Evolutionary conservation across 345 rosid genomes (phyloP), one percentile per base, ranked within the genome.

Genomic region (Dimocarpus longan): DNA sequence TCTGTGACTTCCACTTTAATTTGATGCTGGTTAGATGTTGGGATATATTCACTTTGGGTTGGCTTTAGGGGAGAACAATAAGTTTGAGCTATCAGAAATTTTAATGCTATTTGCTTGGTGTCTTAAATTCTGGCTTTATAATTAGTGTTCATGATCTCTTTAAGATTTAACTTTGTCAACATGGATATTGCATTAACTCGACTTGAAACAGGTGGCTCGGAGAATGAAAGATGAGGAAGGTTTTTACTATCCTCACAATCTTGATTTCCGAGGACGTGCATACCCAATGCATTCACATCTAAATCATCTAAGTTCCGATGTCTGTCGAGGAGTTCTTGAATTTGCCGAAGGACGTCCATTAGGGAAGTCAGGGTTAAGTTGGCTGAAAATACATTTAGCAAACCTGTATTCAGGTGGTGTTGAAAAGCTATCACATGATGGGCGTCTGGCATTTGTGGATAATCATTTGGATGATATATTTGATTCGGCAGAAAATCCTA

Each of bases 211-310:
- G 99, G 99, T 96, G 78, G 99, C 99, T 81, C 89, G 84, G 65
- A 96, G 87, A 85, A 90, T 96, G 93, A 93, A 89, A 85, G 91
- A 88, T 77, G 99, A 96, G 84, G 97, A 93, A 80, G 97, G 98
- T 80, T 96, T 96, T 89, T 96, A 91, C 79, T 96, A 96, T 84
- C 99, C 99, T 74, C 99, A 96, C 88, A 96, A 96, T 87, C 90
- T 96, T 79, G 99, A 96, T 86, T 96, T 96, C 84, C 88, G 98
- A 80, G 99, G 99, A 37, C 98, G 98, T 74, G 98, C 98, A 39
- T 96, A 96, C 71, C 99, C 99, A 68, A 96, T 96, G 99, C 99
- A 94, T 85, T 89, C 98, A 78, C 94, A 94, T 87, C 81, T 96
- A 85, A 96, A 91, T 83, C 99, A 96, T 88, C 87, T 96, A 64